Base-by-base conservation (phyloP, 495 filamentous ascomycete species). In the Penicillium lividum region DNA sequence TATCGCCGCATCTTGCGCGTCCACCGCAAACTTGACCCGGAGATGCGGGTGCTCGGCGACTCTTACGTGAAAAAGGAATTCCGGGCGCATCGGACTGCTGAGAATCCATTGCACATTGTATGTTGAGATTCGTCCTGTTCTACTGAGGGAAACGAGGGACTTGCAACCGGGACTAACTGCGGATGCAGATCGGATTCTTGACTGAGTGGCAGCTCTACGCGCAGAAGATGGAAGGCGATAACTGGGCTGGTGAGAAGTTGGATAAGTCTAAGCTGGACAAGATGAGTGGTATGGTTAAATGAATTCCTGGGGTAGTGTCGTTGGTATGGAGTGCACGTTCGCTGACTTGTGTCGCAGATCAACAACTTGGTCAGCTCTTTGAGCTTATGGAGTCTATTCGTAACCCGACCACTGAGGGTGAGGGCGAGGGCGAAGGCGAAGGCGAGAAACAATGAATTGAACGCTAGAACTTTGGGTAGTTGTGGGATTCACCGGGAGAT, bases 171-270 rank as follows among this genome's bases (percentile, higher is more conserved):
- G 33, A 42, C 27, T 47, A 43, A 56, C 65, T 65, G 49, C 65
- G 58, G 15, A 18, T 25, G 28, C 54, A 96, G 92, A 89, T 97
- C 61, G 94, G 94, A 4, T 98, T 98, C 68, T 78, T 98, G 64
- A 93, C 89, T 0, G 92, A 97, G 73, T 98, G 94, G 94, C 94
- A 98, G 69, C 71, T 89, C 31, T 98, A 98, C 67, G 93, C 90
- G 9, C 93, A 98, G 71, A 83, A 88, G 62, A 67, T 99, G 16
- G 94, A 98, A 64, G 92, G 92, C 0, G 87, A 95, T 43, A 70
- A 80, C 0, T 97, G 94, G 93, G 73, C 75, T 36, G 92, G 86
- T 0, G 91, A 87, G 56, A 89, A 84, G 64, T 69, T 97, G 68
- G 92, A 97, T 48, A 79, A 80, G 55, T 77, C 72, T 9, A 94